phyloP scores from a whole-genome alignment of 1,284 basidiomycete species.

The Paramarasmius palmivorus region DNA sequence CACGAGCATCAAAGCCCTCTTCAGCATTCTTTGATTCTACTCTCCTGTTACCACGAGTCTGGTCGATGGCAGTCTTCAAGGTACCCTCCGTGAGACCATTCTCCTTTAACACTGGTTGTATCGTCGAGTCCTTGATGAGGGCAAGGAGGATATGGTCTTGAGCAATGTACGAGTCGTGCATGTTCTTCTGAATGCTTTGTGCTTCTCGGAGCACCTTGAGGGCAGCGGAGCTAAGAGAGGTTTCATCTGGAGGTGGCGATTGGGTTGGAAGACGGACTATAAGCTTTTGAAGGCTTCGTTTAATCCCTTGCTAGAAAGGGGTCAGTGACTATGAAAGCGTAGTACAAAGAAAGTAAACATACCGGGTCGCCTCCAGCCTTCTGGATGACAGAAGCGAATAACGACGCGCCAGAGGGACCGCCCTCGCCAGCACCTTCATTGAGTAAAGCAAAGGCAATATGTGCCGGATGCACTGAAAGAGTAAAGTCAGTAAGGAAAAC shows the following conservation, averaged over 20 bases:
- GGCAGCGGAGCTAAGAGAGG: slow-evolving; percentile 60
- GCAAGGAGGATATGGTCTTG: slow-evolving; percentile 86
- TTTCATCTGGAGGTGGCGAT: slow-evolving; percentile 83
- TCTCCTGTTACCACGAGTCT: slow-evolving; percentile 78
- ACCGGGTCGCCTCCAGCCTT: slow-evolving; percentile 80
- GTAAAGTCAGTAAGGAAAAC: neutral
- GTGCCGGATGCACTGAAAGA: slow-evolving; percentile 66
- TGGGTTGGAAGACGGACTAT: slow-evolving; percentile 82
- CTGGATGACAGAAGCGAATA: slow-evolving; percentile 76
- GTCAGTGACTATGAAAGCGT: slow-evolving; percentile 12
- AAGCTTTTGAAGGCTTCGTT: slow-evolving; percentile 65
- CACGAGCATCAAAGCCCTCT: slow-evolving; percentile 79
- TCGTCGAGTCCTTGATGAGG: slow-evolving; percentile 71
- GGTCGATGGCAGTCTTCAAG: slow-evolving; percentile 80
- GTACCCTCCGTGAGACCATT: slow-evolving; percentile 70
- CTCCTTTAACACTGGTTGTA: slow-evolving; percentile 73
- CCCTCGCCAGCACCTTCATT: slow-evolving; percentile 52
- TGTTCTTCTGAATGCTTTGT: slow-evolving; percentile 79
- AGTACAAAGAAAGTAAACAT: slow-evolving; percentile 26
- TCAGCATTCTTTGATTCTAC: slow-evolving; percentile 84
- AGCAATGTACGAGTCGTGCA: slow-evolving; percentile 93
- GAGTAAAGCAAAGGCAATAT: slow-evolving; percentile 76
- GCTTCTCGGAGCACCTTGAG: slow-evolving; percentile 80
- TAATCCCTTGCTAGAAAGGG: slow-evolving; percentile 47
- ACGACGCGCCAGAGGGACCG: slow-evolving; percentile 38